phyloP scores from a whole-genome alignment of 2,329 filamentous ascomycete species.

The Cryphonectria naterciae region DNA sequence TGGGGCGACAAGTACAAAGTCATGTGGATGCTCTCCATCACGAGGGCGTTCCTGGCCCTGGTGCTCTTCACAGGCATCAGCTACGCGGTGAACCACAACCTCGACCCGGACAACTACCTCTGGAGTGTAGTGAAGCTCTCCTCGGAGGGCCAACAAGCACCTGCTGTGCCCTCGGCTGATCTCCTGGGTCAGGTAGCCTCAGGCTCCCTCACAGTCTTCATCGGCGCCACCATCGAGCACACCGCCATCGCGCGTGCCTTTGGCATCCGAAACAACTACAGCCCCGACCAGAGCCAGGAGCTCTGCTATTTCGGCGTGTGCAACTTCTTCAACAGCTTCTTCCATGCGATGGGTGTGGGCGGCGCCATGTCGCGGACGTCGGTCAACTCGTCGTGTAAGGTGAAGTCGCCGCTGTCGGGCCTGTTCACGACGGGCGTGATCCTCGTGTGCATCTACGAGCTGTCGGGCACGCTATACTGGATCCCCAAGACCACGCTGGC shows the following conservation, averaged over 20 bases:
- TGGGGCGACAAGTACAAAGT: conserved; percentile 62
- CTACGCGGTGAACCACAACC: conserved; percentile 62
- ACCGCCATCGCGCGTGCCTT: conserved; percentile 68
- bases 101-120: conserved; percentile 46
- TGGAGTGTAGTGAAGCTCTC: conserved; percentile 63
- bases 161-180: conserved; percentile 49
- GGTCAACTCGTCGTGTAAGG: conserved; percentile 67
- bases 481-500: conserved; percentile 69
- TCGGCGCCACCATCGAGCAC: conserved; percentile 65
- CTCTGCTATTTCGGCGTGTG: conserved; percentile 65
- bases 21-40: conserved; percentile 63
- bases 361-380: conserved; percentile 71
- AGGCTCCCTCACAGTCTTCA: conserved; percentile 62
- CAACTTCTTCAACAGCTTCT: conserved; percentile 68
- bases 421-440: conserved; percentile 65
- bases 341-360: conserved; percentile 65
- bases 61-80: conserved; percentile 66
- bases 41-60: conserved; percentile 63
- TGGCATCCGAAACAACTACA: conserved; percentile 63
- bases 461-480: conserved; percentile 66
- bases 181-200: conserved; percentile 58
- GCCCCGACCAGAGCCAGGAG: conserved; percentile 67
- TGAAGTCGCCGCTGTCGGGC: conserved; percentile 64
- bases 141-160: conserved; percentile 56
- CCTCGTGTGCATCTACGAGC: conserved; percentile 63